Percentiles rank a stretch among this genome's conserved stretches.
Evolutionary conservation across 441 rosid genomes (phyloP).

Genomic region (Capsella rubella): DNA sequence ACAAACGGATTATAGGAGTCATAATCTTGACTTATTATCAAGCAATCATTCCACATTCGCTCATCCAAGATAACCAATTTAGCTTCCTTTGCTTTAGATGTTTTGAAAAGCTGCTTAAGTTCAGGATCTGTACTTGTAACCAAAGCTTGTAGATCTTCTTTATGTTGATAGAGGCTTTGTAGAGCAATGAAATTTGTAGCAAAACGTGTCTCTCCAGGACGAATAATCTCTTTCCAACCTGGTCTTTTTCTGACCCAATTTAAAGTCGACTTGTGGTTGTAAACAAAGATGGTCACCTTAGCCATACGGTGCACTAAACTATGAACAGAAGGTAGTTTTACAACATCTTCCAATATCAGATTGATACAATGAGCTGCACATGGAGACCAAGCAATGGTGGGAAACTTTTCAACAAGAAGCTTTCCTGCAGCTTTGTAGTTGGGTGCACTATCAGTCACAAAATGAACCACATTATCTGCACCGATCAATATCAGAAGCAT

Average conservation of each 20-base stretch:
- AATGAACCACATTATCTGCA: conserved; percentile 1
- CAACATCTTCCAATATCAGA: neutral
- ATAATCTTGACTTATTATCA: conserved; percentile 10
- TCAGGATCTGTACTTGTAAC: neutral
- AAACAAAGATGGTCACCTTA: neutral
- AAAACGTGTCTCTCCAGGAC: conserved; percentile 3
- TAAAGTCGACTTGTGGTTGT: neutral
- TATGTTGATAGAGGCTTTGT: neutral
- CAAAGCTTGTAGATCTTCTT: conserved; percentile 1
- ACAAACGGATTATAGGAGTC: neutral
- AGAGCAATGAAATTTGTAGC: conserved; percentile 11
- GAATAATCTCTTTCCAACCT: neutral
- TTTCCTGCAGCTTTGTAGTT: neutral
- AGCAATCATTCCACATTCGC: conserved; percentile 1
- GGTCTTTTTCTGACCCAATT: neutral
- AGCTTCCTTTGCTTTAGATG: neutral
- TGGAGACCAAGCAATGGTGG: neutral
- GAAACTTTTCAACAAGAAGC: neutral
- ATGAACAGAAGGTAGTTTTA: neutral
- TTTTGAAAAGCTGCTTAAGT: neutral
- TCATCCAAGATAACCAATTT: neutral
- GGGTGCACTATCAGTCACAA: neutral
- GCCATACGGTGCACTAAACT: neutral
- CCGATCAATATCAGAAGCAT: conserved; percentile 10
- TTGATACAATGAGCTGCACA: conserved; percentile 16